Percentiles rank a stretch among this genome's conserved stretches.
phyloP scores from a whole-genome alignment of 1,139 yeast species.

The Saccharomyces hybrid region DNA sequence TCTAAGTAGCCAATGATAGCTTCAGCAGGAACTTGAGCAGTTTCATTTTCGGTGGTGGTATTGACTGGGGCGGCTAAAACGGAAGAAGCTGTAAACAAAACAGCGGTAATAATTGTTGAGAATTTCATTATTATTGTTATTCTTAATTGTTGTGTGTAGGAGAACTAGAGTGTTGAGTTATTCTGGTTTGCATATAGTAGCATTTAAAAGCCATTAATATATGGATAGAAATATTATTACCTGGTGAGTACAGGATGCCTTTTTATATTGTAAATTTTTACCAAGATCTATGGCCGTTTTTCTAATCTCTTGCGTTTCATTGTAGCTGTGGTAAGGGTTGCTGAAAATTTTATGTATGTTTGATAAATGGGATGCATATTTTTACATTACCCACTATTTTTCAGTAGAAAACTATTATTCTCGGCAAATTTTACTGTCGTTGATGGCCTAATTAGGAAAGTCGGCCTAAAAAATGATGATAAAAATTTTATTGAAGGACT shows the following conservation, averaged over 20 bases:
- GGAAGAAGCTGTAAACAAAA: not conserved
- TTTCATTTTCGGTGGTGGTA: conserved; percentile 1
- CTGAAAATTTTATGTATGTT: not conserved
- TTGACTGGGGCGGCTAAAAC: not conserved
- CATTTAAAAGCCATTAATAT: not conserved
- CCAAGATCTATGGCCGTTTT: not conserved
- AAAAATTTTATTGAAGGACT: not conserved
- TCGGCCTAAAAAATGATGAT: not conserved
- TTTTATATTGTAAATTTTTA: not conserved
- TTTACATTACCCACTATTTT: not conserved
- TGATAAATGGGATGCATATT: not conserved
- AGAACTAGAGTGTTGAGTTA: too few relatives aligned
- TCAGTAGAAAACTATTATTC: not conserved
- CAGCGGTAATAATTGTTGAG: not conserved
- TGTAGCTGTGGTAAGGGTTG: not conserved
- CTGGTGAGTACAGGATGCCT: not conserved
- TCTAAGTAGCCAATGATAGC: conserved; percentile 14
- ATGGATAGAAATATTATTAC: too few relatives aligned
- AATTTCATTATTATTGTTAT: not conserved
- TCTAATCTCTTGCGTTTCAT: not conserved
- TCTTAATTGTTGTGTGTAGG: too few relatives aligned
- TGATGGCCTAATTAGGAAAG: not conserved
- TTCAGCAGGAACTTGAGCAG: conserved; percentile 11
- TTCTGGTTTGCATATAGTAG: not conserved
- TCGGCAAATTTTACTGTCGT: not conserved